A percentile compares a stretch with the other conserved stretches of the same genome.
Evolutionary conservation across 306 rosid genomes (phyloP).

Genomic region (Dryas alaskensis): DNA sequence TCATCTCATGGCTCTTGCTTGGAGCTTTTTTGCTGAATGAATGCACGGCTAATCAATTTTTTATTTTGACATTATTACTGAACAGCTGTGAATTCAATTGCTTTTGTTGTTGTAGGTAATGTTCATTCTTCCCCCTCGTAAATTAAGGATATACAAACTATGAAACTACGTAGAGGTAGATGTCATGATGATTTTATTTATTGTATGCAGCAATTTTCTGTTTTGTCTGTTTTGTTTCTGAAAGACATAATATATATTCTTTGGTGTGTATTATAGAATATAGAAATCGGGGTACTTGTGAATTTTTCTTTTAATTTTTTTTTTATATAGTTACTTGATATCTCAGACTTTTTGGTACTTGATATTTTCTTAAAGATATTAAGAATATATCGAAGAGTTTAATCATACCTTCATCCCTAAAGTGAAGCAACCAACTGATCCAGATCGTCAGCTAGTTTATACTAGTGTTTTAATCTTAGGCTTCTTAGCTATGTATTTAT

Average conservation of each 20-base stretch:
- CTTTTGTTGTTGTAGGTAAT: constrained; percentile 40
- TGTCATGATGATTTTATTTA: constrained; percentile 23
- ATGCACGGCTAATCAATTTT: constrained; percentile 30
- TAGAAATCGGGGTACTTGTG: neutral
- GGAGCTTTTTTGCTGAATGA: constrained; percentile 35
- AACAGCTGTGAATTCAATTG: constrained; percentile 35
- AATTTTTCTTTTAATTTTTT: neutral
- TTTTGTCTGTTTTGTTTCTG: too few relatives aligned
- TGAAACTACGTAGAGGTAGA: constrained; percentile 25
- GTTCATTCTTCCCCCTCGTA: constrained; percentile 44
- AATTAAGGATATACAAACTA: constrained; percentile 25
- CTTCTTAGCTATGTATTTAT: too few relatives aligned
- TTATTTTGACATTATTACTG: constrained; percentile 9
- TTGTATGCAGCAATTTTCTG: neutral
- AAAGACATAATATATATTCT: constrained; percentile 8
- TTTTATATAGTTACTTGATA: neutral
- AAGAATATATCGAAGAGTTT: too few relatives aligned
- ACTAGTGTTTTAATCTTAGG: too few relatives aligned
- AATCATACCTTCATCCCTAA: too few relatives aligned
- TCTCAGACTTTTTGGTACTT: neutral
- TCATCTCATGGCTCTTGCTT: constrained; percentile 23
- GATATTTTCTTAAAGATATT: too few relatives aligned
- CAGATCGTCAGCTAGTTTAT: too few relatives aligned
- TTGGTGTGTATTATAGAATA: constrained; percentile 28
- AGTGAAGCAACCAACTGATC: too few relatives aligned